Conservation (phyloP, 768 basidiomycete species). For the Gymnopilus junonius region DNA sequence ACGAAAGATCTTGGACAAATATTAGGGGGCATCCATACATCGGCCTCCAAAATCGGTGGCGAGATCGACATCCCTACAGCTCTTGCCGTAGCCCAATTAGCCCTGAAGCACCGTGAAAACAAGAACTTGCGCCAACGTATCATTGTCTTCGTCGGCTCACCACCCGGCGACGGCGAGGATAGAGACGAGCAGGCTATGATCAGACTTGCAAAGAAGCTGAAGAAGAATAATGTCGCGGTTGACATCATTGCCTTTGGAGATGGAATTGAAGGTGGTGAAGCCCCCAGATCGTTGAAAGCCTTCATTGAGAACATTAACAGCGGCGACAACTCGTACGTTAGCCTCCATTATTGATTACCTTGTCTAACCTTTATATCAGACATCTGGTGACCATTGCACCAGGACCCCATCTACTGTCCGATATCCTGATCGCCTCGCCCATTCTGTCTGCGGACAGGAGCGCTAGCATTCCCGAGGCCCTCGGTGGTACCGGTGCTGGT, state of each 20-base stretch:
- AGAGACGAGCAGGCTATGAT: conserved; percentile 82
- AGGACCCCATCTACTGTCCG: conserved; percentile 81
- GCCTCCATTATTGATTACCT: not conserved
- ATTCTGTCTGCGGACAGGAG: conserved; percentile 80
- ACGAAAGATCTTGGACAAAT: conserved; percentile 95
- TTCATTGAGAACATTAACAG: conserved; percentile 86
- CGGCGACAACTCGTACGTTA: conserved; percentile 83
- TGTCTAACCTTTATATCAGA: conserved; percentile 40
- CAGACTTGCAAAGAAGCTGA: conserved; percentile 93
- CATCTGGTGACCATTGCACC: conserved; percentile 83
- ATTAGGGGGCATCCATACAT: conserved; percentile 74
- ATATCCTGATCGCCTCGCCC: conserved; percentile 78
- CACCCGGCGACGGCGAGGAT: conserved; percentile 63
- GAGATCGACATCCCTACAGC: conserved; percentile 87
- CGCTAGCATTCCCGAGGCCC: conserved; percentile 70
- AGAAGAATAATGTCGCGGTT: conserved; percentile 98
- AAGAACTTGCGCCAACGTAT: conserved; percentile 98
- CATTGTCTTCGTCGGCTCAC: conserved; percentile 92
- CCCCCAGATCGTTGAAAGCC: conserved; percentile 67
- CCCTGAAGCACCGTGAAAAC: conserved; percentile 97
- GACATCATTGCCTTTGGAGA: conserved; percentile 93
- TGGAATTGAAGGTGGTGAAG: conserved; percentile 70
- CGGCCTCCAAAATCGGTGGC: conserved; percentile 77
- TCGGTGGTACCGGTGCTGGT: conserved; percentile 50
- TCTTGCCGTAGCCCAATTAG: conserved; percentile 92